A percentile compares a stretch with the other conserved stretches of the same genome.
These are phyloP conservation scores for Trichoderma sp. DNA, from an alignment of 2,329 filamentous ascomycete genomes.

Conservation along the genomic window DNA sequence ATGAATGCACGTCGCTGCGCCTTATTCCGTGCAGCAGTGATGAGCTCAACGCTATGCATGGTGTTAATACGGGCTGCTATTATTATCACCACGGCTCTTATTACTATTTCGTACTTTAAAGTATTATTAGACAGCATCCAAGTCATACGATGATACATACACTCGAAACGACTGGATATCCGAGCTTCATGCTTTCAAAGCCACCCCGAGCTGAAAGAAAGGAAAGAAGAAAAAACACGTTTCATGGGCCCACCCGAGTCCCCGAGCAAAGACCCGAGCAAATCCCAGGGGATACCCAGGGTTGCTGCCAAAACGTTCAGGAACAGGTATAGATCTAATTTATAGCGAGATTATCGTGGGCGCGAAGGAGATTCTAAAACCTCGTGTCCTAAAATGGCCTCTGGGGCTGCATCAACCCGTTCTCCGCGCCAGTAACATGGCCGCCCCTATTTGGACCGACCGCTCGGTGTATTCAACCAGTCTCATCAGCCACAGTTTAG, in stretches of 20 bases:
- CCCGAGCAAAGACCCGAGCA: neutral
- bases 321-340: constrained; percentile 19
- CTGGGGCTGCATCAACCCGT: constrained; percentile 13
- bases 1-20: neutral
- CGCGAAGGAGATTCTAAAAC: constrained; percentile 23
- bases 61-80: neutral
- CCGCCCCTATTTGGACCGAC: constrained; percentile 10
- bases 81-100: neutral
- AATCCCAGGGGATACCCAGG: neutral
- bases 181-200: neutral
- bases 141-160: neutral
- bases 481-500: constrained; percentile 4
- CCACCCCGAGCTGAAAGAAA: neutral
- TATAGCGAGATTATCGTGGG: constrained; percentile 17
- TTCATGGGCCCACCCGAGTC: neutral
- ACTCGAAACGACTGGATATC: neutral
- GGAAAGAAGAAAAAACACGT: constrained; percentile 10
- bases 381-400: constrained; percentile 39
- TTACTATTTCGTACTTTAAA: neutral
- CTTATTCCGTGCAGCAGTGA: neutral
- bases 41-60: neutral
- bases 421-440: neutral
- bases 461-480: neutral
- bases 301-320: neutral
- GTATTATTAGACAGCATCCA: neutral